A percentile compares a stretch with the other conserved stretches of the same genome.
Conservation (phyloP, 106 monocot genomes). For the Alisma plantagoaquatica region DNA sequence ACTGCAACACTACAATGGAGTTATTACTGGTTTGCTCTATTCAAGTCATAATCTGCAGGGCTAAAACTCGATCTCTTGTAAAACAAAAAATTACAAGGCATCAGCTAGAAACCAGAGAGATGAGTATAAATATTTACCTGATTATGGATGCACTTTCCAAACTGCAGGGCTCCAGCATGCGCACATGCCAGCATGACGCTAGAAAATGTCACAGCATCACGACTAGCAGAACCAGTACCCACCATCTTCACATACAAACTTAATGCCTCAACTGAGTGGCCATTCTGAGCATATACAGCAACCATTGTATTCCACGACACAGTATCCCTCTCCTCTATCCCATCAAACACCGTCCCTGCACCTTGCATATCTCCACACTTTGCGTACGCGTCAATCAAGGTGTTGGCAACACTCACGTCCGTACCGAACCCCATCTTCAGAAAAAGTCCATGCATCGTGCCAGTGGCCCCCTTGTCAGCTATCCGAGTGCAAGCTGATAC, state of each 20-base stretch:
- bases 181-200: conserved; percentile 66
- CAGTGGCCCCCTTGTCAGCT: conserved; percentile 12
- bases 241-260: conserved; percentile 42
- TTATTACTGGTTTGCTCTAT: no score
- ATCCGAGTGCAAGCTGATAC: conserved; percentile 55
- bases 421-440: conserved; percentile 36
- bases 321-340: conserved; percentile 49
- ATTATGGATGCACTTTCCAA: conserved; percentile 64
- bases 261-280: conserved; percentile 50
- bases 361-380: conserved; percentile 41
- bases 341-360: conserved; percentile 58
- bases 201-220: conserved; percentile 64
- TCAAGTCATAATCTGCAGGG: no score
- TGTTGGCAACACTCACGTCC: conserved; percentile 57
- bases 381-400: conserved; percentile 71
- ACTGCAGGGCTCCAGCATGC: conserved; percentile 58
- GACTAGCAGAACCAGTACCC: conserved; percentile 5
- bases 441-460: conserved; percentile 42
- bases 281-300: conserved; percentile 64
- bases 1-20: no score
- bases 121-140: no score
- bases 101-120: no score
- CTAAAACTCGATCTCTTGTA: no score
- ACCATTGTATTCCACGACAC: conserved; percentile 87
- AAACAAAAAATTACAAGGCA: no score